A percentile compares a stretch with the other conserved stretches of the same genome.
Evolutionary conservation across 306 rosid species (phyloP).

Genomic region (Mimosa bimucronata): DNA sequence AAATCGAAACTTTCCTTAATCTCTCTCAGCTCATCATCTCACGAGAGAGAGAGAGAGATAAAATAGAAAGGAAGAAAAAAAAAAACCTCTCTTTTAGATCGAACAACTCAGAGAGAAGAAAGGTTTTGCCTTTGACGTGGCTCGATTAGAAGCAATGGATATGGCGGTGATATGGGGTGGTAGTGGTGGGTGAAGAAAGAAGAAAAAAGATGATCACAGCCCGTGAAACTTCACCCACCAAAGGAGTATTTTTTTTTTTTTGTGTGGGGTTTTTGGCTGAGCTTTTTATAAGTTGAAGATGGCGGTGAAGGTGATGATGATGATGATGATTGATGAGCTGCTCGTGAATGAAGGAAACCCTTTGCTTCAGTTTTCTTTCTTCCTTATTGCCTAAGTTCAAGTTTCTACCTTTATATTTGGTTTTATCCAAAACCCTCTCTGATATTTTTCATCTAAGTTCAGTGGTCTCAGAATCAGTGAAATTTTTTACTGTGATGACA

Average conservation of each 20-base stretch:
- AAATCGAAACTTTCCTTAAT: neutral
- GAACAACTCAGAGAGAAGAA: neutral
- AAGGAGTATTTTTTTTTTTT: no score
- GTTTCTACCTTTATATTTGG: neutral
- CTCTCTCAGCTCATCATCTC: slow-evolving; percentile 5
- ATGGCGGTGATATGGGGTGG: neutral
- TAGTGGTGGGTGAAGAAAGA: slow-evolving; percentile 26
- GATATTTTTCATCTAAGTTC: neutral
- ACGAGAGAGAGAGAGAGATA: neutral
- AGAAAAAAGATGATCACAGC: neutral
- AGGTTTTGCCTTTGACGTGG: slow-evolving; percentile 2
- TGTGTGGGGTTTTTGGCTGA: neutral
- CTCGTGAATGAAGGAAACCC: slow-evolving; percentile 18
- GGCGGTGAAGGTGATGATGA: slow-evolving; percentile 1
- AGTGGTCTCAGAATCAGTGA: slow-evolving; percentile 15
- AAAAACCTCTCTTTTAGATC: neutral
- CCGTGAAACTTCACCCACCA: slow-evolving; percentile 27
- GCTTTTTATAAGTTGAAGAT: slow-evolving; percentile 18
- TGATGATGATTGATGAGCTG: neutral
- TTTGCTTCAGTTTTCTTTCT: neutral
- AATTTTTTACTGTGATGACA: neutral
- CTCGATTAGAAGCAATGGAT: neutral
- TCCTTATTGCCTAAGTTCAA: neutral
- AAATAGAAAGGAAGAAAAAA: neutral
- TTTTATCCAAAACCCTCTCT: neutral